A percentile compares a stretch with the other conserved stretches of the same genome.
phyloP scores from a whole-genome alignment of 179 eudicot genomes.

The Patellifolia procumbens region DNA sequence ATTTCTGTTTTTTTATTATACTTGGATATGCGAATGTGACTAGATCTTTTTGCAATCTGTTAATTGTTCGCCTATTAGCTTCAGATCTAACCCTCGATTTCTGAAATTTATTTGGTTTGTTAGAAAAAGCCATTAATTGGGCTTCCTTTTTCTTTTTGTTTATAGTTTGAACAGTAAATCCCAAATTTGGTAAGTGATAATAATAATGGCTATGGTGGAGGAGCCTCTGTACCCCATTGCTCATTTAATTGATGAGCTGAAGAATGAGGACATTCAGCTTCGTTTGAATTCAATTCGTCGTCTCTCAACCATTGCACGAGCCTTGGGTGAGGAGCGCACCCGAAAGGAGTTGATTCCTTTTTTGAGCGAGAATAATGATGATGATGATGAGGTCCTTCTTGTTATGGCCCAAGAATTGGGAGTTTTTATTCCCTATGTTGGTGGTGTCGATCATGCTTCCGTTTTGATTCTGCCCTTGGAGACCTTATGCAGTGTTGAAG shows the following conservation, averaged over 20 bases:
- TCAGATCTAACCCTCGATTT: too few species aligned
- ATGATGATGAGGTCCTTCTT: constrained; percentile 95
- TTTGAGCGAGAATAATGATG: constrained; percentile 80
- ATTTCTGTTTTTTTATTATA: too few species aligned
- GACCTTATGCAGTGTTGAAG: constrained; percentile 90
- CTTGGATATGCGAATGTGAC: too few species aligned
- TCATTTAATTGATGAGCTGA: constrained; percentile 84
- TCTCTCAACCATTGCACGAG: constrained; percentile 88
- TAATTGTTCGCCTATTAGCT: too few species aligned
- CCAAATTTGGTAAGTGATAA: constrained; percentile 16
- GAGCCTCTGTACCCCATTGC: constrained; percentile 96
- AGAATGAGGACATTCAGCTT: constrained; percentile 88
- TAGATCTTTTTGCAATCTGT: too few species aligned
- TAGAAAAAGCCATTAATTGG: too few species aligned
- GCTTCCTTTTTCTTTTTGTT: too few species aligned
- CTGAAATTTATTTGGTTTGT: too few species aligned
- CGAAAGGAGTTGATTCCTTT: constrained; percentile 92
- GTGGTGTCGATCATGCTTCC: constrained; percentile 86
- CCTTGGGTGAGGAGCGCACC: constrained; percentile 91
- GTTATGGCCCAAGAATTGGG: constrained; percentile 96
- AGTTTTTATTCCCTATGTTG: constrained; percentile 88
- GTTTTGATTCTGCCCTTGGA: constrained; percentile 90
- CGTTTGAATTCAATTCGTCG: constrained; percentile 86
- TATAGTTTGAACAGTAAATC: constrained; percentile 6
- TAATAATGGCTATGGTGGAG: constrained; percentile 70